Evolutionary conservation across 2,329 filamentous ascomycete genomes (phyloP).

Genomic region (Plenodomus lindquistii): DNA sequence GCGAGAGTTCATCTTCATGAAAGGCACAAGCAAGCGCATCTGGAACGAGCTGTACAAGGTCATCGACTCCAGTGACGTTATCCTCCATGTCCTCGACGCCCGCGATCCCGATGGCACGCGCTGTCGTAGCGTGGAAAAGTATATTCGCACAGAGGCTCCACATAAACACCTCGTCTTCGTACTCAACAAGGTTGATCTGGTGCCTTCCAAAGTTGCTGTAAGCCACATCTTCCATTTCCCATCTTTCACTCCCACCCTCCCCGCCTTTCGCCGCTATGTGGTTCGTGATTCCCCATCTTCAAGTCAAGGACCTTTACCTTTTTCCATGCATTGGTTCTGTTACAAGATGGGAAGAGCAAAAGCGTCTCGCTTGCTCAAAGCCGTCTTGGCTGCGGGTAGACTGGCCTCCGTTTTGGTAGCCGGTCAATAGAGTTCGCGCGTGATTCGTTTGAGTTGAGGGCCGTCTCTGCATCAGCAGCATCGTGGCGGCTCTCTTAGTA

Average conservation of each 20-base stretch:
- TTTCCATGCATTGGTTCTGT: conserved; percentile 84
- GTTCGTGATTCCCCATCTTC: conserved; percentile 70
- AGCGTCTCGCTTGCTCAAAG: conserved; percentile 67
- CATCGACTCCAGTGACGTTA: conserved; percentile 92
- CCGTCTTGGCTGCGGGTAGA: conserved; percentile 71
- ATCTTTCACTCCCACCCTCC: conserved; percentile 55
- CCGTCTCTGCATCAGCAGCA: conserved; percentile 66
- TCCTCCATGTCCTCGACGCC: conserved; percentile 63
- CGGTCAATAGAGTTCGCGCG: conserved; percentile 71
- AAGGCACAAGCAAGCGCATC: conserved; percentile 85
- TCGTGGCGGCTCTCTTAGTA: conserved; percentile 95
- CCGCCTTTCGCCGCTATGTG: too few species aligned
- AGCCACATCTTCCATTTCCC: conserved; percentile 54
- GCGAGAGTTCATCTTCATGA: conserved; percentile 79
- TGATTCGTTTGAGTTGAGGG: conserved; percentile 99
- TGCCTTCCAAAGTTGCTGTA: conserved; percentile 93
- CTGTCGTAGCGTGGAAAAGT: conserved; percentile 89
- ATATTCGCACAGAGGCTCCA: conserved; percentile 87
- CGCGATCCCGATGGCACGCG: conserved; percentile 67
- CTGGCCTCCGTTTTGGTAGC: conserved; percentile 84
- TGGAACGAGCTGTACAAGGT: conserved; percentile 94
- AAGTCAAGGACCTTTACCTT: conserved; percentile 84
- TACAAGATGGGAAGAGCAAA: conserved; percentile 99
- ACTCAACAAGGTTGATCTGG: conserved; percentile 88
- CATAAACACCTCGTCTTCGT: conserved; percentile 95